A percentile compares a stretch with the other conserved stretches of the same genome.
Conservation (phyloP, 2,329 filamentous ascomycete species). For the Whalleya microplaca region DNA sequence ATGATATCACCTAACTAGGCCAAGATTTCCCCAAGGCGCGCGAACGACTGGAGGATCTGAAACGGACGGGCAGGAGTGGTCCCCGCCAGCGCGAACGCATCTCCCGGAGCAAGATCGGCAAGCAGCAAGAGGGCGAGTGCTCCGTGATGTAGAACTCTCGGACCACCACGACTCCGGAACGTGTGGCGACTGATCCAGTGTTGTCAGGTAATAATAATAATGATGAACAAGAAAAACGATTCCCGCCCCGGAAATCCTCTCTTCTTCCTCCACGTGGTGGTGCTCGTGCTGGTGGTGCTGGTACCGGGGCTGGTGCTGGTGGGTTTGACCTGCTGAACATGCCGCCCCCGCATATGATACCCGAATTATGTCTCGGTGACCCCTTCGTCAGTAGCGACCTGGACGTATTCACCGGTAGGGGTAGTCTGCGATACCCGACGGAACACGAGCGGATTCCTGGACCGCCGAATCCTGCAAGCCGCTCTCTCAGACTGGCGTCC, state of each 20-base stretch:
- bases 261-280: too few species aligned
- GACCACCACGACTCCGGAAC: slow-evolving; percentile 12
- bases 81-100: slow-evolving; percentile 78
- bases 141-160: slow-evolving; percentile 68
- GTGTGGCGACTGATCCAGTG: background rate
- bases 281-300: too few species aligned
- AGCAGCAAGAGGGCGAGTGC: slow-evolving; percentile 88
- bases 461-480: background rate
- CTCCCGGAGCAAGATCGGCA: slow-evolving; percentile 78
- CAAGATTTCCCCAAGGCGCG: slow-evolving; percentile 94
- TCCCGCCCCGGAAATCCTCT: background rate
- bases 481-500: too few species aligned
- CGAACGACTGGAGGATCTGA: slow-evolving; percentile 89
- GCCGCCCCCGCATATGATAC: background rate
- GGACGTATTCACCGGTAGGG: background rate
- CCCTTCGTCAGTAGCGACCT: background rate
- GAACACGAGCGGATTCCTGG: background rate
- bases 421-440: background rate
- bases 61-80: slow-evolving; percentile 72
- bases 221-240: too few species aligned
- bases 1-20: slow-evolving; percentile 60
- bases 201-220: background rate
- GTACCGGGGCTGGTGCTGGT: too few species aligned
- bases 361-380: background rate
- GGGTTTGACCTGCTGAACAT: background rate